Evolutionary conservation across 2,329 filamentous ascomycete species (phyloP).

Genomic region (Fonsecaea multimorphosa): DNA sequence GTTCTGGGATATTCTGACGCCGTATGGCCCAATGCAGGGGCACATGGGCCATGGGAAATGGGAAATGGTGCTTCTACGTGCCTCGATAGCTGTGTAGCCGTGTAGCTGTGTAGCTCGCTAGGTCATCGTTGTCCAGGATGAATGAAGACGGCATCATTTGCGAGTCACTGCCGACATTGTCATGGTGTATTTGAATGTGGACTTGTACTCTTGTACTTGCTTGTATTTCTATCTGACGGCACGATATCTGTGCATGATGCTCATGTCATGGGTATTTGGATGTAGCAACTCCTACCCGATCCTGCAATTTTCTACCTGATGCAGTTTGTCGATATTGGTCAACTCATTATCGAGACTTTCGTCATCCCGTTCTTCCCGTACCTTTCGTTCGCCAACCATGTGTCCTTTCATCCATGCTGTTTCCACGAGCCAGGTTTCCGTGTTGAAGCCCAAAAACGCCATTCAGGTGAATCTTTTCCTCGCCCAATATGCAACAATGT

Average conservation of each 20-base stretch:
- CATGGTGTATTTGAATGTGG: neutral
- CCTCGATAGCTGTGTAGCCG: no score
- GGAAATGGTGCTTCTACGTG: no score
- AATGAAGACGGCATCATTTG: no score
- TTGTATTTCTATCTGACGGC: neutral
- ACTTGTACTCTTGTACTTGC: neutral
- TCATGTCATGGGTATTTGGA: neutral
- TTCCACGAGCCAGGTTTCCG: neutral
- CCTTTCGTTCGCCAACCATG: neutral
- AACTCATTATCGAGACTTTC: constrained; percentile 2
- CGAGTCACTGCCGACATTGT: no score
- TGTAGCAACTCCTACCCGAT: neutral
- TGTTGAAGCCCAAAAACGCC: neutral
- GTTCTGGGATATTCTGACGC: no score
- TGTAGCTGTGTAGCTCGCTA: no score
- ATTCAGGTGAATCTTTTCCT: neutral
- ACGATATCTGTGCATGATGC: neutral
- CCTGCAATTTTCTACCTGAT: neutral
- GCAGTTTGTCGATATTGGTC: neutral
- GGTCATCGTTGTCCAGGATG: no score
- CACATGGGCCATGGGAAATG: no score
- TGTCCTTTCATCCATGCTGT: neutral
- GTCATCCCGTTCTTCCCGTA: neutral
- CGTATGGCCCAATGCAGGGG: no score
- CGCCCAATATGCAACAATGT: neutral